Evolutionary conservation across 75 land plant species (phyloP).

Genomic region (Selaginella tamariscina): DNA sequence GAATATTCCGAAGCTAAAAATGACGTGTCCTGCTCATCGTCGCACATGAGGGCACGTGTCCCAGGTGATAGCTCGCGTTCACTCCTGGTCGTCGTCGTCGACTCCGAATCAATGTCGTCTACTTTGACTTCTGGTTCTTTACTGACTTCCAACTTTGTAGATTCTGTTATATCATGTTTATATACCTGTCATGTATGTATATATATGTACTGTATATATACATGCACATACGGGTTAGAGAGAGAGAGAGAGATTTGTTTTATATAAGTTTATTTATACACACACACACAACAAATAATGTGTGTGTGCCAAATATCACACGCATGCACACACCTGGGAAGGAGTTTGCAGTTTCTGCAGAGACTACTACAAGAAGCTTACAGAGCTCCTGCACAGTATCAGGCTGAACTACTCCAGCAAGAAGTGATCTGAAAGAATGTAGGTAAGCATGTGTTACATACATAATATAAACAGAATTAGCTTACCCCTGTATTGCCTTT

Average conservation of each 20-base stretch:
- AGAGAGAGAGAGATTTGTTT: not conserved
- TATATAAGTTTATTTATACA: too few species aligned
- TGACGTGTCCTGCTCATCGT: conserved; percentile 1
- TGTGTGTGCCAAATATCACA: too few species aligned
- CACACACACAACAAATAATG: too few species aligned
- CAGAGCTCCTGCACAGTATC: not conserved
- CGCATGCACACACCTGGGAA: not conserved
- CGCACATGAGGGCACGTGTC: not conserved
- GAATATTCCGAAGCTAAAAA: too few species aligned
- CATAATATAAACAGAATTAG: not conserved
- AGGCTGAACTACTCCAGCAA: not conserved
- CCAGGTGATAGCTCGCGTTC: not conserved
- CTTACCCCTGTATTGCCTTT: not conserved
- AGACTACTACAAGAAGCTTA: not conserved
- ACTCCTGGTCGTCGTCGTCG: not conserved
- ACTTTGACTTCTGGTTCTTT: not conserved
- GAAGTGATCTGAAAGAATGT: not conserved
- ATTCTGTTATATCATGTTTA: not conserved
- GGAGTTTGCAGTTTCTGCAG: not conserved
- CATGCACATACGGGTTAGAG: not conserved
- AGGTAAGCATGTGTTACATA: not conserved
- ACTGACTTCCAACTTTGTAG: not conserved
- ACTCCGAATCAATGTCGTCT: not conserved
- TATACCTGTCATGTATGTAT: too few species aligned
- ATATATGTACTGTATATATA: too few species aligned